Evolutionary conservation across 495 filamentous ascomycete species (phyloP).

Genomic region (Penicillium turbatum): DNA sequence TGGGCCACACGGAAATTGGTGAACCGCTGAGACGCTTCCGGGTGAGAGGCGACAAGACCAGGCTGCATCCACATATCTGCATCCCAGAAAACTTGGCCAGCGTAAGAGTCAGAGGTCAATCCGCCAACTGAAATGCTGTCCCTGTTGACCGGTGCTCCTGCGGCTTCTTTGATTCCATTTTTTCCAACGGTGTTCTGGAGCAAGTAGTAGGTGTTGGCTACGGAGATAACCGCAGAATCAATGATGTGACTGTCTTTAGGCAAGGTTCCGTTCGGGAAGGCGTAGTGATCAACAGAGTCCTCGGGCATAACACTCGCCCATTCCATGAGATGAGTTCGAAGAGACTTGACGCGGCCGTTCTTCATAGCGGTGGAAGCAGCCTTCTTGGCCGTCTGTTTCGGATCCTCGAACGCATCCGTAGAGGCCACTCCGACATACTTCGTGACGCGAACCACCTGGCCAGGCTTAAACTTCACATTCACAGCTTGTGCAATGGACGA

Average conservation of each 20-base stretch:
- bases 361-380: conserved; percentile 40
- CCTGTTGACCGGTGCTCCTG: conserved; percentile 43
- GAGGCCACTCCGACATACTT: conserved; percentile 62
- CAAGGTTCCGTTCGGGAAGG: conserved; percentile 55
- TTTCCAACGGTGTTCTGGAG: conserved; percentile 61
- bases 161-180: conserved; percentile 42
- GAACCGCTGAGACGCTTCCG: conserved; percentile 52
- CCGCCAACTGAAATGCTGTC: conserved; percentile 61
- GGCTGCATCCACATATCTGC: conserved; percentile 67
- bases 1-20: conserved; percentile 54
- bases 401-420: conserved; percentile 54
- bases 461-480: conserved; percentile 45
- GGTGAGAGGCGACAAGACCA: conserved; percentile 55
- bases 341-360: conserved; percentile 45
- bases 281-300: conserved; percentile 59
- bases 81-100: conserved; percentile 62
- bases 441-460: conserved; percentile 45
- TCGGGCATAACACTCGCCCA: conserved; percentile 52
- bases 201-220: conserved; percentile 65
- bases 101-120: conserved; percentile 59
- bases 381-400: conserved; percentile 45
- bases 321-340: conserved; percentile 48
- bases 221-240: conserved; percentile 58
- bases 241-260: conserved; percentile 56
- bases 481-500: conserved; percentile 58